Base-by-base conservation (phyloP, 768 basidiomycete genomes). In the Infundibulicybe gibba region DNA sequence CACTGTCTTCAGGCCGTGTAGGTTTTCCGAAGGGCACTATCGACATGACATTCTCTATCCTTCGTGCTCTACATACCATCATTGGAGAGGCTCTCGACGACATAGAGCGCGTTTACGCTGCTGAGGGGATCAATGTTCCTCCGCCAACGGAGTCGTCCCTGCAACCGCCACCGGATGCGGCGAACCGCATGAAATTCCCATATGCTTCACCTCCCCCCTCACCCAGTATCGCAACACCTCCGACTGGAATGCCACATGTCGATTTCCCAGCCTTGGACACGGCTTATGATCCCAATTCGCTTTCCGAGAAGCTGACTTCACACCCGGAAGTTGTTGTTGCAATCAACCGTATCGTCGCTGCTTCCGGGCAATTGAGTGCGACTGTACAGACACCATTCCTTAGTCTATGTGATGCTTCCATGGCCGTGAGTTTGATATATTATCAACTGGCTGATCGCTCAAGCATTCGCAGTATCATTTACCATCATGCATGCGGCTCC, bases 311-410 rank as follows among this genome's bases (percentile, higher is more conserved):
- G 32, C 70, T 87, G 41, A 79, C 79, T 0, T 62, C 79, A 21
- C 77, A 85, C 53, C 84, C 86, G 5, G 69, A 64, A 11, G 83
- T 83, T 4, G 68, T 75, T 6, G 68, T 71, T 30, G 85, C 87
- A 6, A 79, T 82, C 32, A 77, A 76, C 47, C 74, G 71, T 50
- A 83, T 88, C 39, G 75, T 87, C 31, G 79, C 85, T 30, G 85
- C 87, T 1, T 78, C 81, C 19, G 83, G 81, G 3, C 87, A 89
- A 57, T 65, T 90, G 48, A 67, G 76, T 9, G 77, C 73, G 5
- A 81, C 77, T 16, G 81, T 87, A 15, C 84, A 87, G 55, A 66
- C 68, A 4, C 85, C 87, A 21, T 87, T 88, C 60, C 65, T 85
- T 25, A 76, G 78, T n/a, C 65, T 90, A 6, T 87, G 85, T 55